Base-by-base conservation (phyloP, 192 early-diverging fungal genomes). In the Backusella mclennaniae region DNA sequence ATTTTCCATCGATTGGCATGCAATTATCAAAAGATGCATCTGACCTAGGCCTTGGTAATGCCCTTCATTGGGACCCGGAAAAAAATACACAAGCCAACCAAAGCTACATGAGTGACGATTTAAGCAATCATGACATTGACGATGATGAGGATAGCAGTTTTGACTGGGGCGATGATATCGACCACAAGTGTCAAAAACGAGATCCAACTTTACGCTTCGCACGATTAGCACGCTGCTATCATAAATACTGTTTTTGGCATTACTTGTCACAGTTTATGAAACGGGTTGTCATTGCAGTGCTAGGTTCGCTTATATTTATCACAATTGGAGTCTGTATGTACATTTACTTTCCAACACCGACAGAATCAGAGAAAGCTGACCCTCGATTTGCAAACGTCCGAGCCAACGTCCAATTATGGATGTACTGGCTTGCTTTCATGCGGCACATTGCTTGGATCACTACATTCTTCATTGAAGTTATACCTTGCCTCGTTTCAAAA, bases 341-440 rank as follows among this genome's bases (percentile, higher is more conserved):
- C 33, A 49, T 77, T 14, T 44, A 77, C 9, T 35, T 81, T 23
- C 76, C 80, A 33, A 36, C 69, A 31, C 76, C 73, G 17, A 71
- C 67, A 15, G 17, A 21, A 23, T 41, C 73, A 66, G 72, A 81
- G 52, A 12, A 52, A 66, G 26, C 38, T 19, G 52, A 59, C 19
- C 71, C 72, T 3, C n/a, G 21, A 7, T 77, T 74, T 29, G 6
- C 49, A 9, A 77, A 81, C 35, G 36, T 77, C 17, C 71, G 80
- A 21, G 69, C 29, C 44, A 76, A 81, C 26, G 71, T 81, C 39
- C 80, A 77, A 26, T 49, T 66, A 8, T 81, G 80, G 80, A 73
- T 81, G 71, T 77, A 71, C 41, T 81, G 80, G 76, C 63, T 76
- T 2, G 80, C 80, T 15, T 70, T 81, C 29, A 81, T 81, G 72